Conservation (phyloP, 1,284 basidiomycete genomes). For the Microbotryomycetes sp. region DNA sequence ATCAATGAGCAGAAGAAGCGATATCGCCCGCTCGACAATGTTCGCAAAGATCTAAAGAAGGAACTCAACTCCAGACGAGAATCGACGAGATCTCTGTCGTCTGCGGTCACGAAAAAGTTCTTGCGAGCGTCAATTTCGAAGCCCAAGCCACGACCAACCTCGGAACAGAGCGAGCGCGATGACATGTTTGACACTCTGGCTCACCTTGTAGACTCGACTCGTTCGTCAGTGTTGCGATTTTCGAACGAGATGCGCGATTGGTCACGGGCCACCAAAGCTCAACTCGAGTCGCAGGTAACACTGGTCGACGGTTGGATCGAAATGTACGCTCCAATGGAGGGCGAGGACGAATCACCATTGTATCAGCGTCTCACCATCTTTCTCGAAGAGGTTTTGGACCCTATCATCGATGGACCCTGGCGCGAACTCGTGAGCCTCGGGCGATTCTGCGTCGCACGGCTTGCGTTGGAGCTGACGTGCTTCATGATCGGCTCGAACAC, state of each 20-base stretch:
- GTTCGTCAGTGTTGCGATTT: slow-evolving; percentile 24
- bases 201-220: slow-evolving; percentile 26
- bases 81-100: slow-evolving; percentile 21
- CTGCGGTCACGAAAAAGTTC: slow-evolving; percentile 34
- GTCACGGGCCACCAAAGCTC: slow-evolving; percentile 21
- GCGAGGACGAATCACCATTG: slow-evolving; percentile 4
- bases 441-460: background rate
- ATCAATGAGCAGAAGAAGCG: slow-evolving; percentile 46
- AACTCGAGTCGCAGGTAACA: slow-evolving; percentile 29
- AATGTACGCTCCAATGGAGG: slow-evolving; percentile 25
- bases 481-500: background rate
- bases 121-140: slow-evolving; percentile 34
- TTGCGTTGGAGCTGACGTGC: background rate
- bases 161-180: slow-evolving; percentile 16
- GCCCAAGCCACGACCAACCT: slow-evolving; percentile 9
- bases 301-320: slow-evolving; percentile 33
- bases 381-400: slow-evolving; percentile 29
- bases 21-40: slow-evolving; percentile 41
- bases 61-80: slow-evolving; percentile 18
- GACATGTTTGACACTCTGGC: slow-evolving; percentile 32
- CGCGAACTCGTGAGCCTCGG: slow-evolving; percentile 17
- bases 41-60: slow-evolving; percentile 23
- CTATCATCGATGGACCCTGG: slow-evolving; percentile 27
- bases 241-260: slow-evolving; percentile 34
- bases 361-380: slow-evolving; percentile 22